These are phyloP conservation scores for Venturia oleaginea DNA, from an alignment of 2,329 filamentous ascomycete genomes.

Conservation along the genomic window DNA sequence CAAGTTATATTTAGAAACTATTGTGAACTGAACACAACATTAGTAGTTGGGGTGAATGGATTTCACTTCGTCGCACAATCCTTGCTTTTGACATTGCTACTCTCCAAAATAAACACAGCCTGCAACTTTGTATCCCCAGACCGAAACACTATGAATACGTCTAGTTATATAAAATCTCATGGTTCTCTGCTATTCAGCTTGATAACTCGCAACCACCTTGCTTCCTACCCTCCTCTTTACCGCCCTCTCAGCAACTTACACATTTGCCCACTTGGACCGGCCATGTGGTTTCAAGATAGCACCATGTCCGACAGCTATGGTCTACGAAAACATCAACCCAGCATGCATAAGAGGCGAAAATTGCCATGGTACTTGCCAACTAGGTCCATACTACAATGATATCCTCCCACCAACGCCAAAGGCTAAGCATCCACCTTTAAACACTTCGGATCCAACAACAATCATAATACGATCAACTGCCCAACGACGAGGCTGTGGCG, in stretches of 20 bases:
- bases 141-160: too few relatives aligned
- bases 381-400: not conserved
- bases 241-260: not conserved
- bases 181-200: not conserved
- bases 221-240: not conserved
- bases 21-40: too few relatives aligned
- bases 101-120: too few relatives aligned
- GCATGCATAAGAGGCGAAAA: slow-evolving; percentile 5
- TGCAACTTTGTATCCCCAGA: too few relatives aligned
- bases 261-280: not conserved
- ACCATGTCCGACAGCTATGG: not conserved
- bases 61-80: too few relatives aligned
- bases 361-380: not conserved
- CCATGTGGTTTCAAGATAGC: slow-evolving; percentile 7
- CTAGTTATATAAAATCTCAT: too few relatives aligned
- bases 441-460: not conserved
- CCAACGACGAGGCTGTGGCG: not conserved
- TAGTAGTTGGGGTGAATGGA: too few relatives aligned
- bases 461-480: not conserved
- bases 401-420: not conserved
- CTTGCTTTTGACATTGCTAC: too few relatives aligned
- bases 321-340: not conserved
- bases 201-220: not conserved
- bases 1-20: too few relatives aligned
- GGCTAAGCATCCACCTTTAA: not conserved